Evolutionary conservation across 1,284 basidiomycete genomes (phyloP), one percentile per base, ranked within the genome.

Genomic region (Pseudozyma flocculosa): DNA sequence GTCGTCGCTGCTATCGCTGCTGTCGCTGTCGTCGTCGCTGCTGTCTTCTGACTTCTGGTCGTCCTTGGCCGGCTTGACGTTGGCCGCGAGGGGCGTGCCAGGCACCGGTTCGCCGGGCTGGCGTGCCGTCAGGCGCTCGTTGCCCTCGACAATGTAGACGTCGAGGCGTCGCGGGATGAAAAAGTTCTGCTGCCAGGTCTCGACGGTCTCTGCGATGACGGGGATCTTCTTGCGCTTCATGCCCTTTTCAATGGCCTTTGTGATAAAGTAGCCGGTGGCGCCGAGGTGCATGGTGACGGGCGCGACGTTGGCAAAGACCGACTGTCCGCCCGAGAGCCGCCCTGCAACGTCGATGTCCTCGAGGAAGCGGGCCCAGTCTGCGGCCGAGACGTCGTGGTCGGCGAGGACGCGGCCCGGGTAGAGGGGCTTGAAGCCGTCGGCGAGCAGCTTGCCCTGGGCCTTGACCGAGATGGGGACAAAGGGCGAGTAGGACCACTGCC

Each of bases 301-400:
- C 5, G 49, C 50, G 4, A 54, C 43, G 37, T 48, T 49, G 7
- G 54, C 44, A 23, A 58, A 29, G 24, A 52, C 37, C 21, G 42
- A 29, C 40, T 62, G 49, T 18, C 32, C 45, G 5, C 50, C 51
- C 15, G 50, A 43, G 17, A 62, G 42, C 18, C 40, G 24, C 2
- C 60, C 61, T 11, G 51, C 50, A 4, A 54, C 45, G 13, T 19
- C 17, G 18, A 61, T n/a, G 39, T 63, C 55, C 24, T 55, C 40
- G 19, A 61, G 32, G n/a, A 54, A 55, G 13, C 57, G 45, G 1
- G 34, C 40, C 60, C 60, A 62, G 23, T 62, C 60, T 13, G 60
- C 55, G 3, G 54, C 44, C 13, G 45, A 49, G 5, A 62, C 60
- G 32, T 62, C 46, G 29, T 37, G 50, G 13, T 39, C 37, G 14